Percentiles rank a stretch among this genome's conserved stretches.
Conservation (phyloP, 1,139 yeast genomes). For the Meyerozyma guilliermondii region DNA sequence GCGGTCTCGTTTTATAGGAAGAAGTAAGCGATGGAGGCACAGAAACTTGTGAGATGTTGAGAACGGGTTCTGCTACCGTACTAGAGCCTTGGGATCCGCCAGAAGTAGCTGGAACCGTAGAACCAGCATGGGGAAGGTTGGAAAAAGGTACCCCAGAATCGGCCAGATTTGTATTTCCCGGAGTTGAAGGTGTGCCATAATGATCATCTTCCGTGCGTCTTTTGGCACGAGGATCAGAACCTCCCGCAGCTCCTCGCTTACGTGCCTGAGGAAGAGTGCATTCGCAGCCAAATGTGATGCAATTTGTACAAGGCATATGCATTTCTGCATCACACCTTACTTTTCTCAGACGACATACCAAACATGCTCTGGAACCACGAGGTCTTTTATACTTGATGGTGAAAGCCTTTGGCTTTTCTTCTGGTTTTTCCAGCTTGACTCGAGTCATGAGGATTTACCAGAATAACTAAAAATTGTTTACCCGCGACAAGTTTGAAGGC, state of each 20-base stretch:
- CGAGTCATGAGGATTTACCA: neutral
- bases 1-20: conserved; percentile 35
- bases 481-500: neutral
- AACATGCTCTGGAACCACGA: conserved; percentile 50
- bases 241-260: conserved; percentile 33
- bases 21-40: conserved; percentile 44
- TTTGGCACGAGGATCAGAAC: conserved; percentile 19
- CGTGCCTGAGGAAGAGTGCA: conserved; percentile 61
- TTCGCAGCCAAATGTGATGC: conserved; percentile 72
- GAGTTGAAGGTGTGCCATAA: neutral
- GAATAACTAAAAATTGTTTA: neutral
- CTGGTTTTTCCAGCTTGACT: conserved; percentile 2
- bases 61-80: conserved; percentile 31
- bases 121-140: too few relatives aligned
- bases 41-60: conserved; percentile 39
- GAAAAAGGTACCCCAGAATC: too few relatives aligned
- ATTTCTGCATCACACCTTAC: conserved; percentile 64
- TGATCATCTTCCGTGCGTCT: conserved; percentile 5
- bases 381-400: conserved; percentile 48
- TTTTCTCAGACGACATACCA: conserved; percentile 63
- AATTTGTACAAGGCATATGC: conserved; percentile 73
- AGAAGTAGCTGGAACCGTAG: too few relatives aligned
- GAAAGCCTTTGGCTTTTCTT: conserved; percentile 44
- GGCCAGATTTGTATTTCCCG: neutral
- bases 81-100: neutral